These are phyloP conservation scores for Paracoccidioides brasiliensis DNA, from an alignment of 2,329 filamentous ascomycete genomes.

Conservation along the genomic window DNA sequence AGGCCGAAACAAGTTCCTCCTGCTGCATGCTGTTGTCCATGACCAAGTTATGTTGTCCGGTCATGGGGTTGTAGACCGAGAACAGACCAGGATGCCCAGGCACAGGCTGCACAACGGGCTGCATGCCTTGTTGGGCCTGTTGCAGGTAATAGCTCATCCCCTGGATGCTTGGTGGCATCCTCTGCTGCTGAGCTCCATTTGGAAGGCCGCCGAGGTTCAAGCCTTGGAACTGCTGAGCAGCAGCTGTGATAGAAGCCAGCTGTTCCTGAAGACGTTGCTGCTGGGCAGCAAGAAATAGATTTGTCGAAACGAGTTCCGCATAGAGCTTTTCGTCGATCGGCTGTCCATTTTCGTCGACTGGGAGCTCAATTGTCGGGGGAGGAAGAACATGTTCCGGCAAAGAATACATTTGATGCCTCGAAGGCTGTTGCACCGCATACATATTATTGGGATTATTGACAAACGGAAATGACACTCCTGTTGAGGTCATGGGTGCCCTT, in stretches of 20 bases:
- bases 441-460: conserved; percentile 23
- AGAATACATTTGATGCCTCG: conserved; percentile 45
- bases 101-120: conserved; percentile 50
- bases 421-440: conserved; percentile 22
- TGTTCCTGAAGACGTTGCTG: conserved; percentile 93
- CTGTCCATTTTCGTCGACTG: conserved; percentile 52
- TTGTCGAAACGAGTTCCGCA: conserved; percentile 79
- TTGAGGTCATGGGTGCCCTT: conserved; percentile 47
- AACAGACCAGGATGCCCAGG: conserved; percentile 63
- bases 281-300: conserved; percentile 83
- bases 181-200: conserved; percentile 26
- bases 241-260: conserved; percentile 67
- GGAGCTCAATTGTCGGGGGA: conserved; percentile 45
- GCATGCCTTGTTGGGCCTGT: conserved; percentile 53
- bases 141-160: conserved; percentile 47
- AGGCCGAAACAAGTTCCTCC: conserved; percentile 22
- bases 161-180: conserved; percentile 38
- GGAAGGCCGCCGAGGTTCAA: conserved; percentile 47
- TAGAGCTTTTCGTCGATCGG: conserved; percentile 77
- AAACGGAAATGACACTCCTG: conserved; percentile 39
- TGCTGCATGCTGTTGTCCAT: conserved; percentile 52
- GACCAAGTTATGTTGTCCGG: conserved; percentile 71
- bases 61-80: conserved; percentile 72
- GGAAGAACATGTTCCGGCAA: conserved; percentile 75
- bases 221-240: conserved; percentile 69